phyloP scores from a whole-genome alignment of 495 filamentous ascomycete genomes.

The Astrothelium macrocarpum region DNA sequence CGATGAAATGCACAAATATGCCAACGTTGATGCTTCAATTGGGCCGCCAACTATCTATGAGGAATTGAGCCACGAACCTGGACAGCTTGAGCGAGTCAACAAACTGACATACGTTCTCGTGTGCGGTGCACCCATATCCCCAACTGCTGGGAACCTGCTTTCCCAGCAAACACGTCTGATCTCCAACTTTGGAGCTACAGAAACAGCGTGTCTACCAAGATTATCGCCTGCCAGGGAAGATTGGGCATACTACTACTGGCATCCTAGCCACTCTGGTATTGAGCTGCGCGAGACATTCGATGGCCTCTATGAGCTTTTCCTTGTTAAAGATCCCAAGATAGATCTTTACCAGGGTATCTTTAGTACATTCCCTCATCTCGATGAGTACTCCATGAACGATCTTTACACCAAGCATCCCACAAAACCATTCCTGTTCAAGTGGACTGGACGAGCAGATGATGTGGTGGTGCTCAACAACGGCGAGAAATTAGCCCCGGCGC shows the following conservation, averaged over 20 bases:
- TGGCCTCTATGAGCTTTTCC: conserved; percentile 42
- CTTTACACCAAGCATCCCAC: conserved; percentile 46
- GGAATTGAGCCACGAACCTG: conserved; percentile 9
- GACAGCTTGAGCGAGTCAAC: conserved; percentile 8
- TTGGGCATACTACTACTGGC: conserved; percentile 4
- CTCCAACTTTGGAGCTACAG: not conserved
- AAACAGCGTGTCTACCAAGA: not conserved
- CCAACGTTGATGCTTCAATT: conserved; percentile 11
- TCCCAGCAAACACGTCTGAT: conserved; percentile 11
- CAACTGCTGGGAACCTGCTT: conserved; percentile 12
- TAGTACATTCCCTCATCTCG: conserved; percentile 42
- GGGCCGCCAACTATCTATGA: conserved; percentile 15
- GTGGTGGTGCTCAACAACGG: conserved; percentile 56
- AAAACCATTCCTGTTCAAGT: conserved; percentile 40
- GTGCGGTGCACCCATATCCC: conserved; percentile 13
- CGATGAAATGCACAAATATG: conserved; percentile 15
- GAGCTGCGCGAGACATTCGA: conserved; percentile 36
- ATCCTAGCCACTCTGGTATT: conserved; percentile 31
- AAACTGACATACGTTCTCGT: conserved; percentile 11
- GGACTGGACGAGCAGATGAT: conserved; percentile 48
- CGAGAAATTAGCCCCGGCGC: conserved; percentile 52
- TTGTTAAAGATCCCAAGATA: conserved; percentile 36
- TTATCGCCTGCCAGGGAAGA: not conserved
- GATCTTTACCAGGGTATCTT: conserved; percentile 41
- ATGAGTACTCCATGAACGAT: conserved; percentile 47